Base-by-base conservation (phyloP, 2,329 filamentous ascomycete genomes). In the Fusarium sarcochroum region DNA sequence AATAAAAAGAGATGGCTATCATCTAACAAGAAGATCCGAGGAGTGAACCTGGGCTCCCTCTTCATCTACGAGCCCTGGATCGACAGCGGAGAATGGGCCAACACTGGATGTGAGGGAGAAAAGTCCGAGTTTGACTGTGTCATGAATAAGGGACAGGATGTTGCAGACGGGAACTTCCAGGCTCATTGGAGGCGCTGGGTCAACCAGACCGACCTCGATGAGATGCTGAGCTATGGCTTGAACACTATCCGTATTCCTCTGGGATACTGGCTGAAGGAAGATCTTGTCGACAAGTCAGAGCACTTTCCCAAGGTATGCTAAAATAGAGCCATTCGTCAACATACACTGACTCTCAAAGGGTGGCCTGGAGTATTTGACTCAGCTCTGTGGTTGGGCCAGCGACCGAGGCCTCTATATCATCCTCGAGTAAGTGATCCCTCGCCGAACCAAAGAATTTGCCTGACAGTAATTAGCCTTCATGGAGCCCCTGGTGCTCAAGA, bases 11-110 rank as follows among this genome's bases (percentile, higher is more conserved):
- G 68, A 58, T 70, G 58, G 65, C 57, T 63, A 2, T 63, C 71
- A 3, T 58, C 49, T 1, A 59, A 45, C 4, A 52, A 32, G 52
- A 86, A 85, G 71, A 83, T 88, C 51, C 83, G 85, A 11, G 86
- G 86, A 32, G 86, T 88, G 57, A 87, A 88, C 70, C 76, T 87
- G 10, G 85, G 86, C 7, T 81, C 82, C 1, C 78, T 83, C 23
- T 87, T 87, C 69, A 73, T 87, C 53, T 76, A 83, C 34, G 86
- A 88, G 75, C 84, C 84, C 9, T 88, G 86, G 86, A 84, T 87
- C 72, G 81, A 81, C 45, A 66, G 69, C 17, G 71, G 75, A 27
- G 79, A 80, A 50, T 88, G 86, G 85, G 73, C 63, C 18, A 68
- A 66, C 18, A 85, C 86, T 72, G 84, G 84, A 34, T 88, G 86